phyloP scores from a whole-genome alignment of 768 basidiomycete species.

The Hortiboletus flavorubellus region DNA sequence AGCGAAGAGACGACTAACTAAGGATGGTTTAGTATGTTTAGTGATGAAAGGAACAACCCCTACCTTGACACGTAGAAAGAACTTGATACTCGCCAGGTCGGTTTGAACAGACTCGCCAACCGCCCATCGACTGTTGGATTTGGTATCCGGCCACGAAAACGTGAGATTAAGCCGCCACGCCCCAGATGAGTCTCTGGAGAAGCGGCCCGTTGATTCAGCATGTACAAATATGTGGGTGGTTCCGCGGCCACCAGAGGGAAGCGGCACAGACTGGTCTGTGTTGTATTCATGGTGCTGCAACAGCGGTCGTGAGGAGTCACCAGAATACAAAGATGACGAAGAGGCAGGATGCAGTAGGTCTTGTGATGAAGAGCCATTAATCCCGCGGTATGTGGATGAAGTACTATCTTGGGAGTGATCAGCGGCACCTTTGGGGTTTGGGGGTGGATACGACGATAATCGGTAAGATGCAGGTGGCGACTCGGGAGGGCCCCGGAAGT shows the following conservation, averaged over 20 bases:
- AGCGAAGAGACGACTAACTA: conserved; percentile 47
- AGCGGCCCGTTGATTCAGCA: conserved; percentile 56
- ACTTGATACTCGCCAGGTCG: conserved; percentile 60
- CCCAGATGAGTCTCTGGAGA: conserved; percentile 53
- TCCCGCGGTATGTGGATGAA: conserved; percentile 6
- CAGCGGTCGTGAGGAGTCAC: conserved; percentile 25
- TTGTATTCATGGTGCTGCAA: conserved; percentile 17
- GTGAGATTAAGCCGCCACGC: conserved; percentile 64
- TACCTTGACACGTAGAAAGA: conserved; percentile 70
- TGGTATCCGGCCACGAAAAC: conserved; percentile 68
- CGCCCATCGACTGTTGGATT: conserved; percentile 71
- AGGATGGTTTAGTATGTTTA: conserved; percentile 11
- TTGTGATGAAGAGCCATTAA: conserved; percentile 18
- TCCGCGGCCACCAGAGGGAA: conserved; percentile 24
- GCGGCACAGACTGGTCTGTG: conserved; percentile 10
- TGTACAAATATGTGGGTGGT: conserved; percentile 53
- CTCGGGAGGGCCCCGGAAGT: conserved; percentile 30
- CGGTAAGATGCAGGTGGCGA: conserved; percentile 16
- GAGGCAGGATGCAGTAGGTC: conserved; percentile 17
- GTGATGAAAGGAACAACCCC: conserved; percentile 10
- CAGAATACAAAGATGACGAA: conserved; percentile 23
- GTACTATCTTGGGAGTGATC: conserved; percentile 24
- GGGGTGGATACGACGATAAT: conserved; percentile 15
- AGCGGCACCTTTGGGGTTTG: conserved; percentile 27
- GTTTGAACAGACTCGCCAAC: conserved; percentile 75